Evolutionary conservation across 2,329 filamentous ascomycete genomes (phyloP).

Genomic region (Alternaria arborescens): DNA sequence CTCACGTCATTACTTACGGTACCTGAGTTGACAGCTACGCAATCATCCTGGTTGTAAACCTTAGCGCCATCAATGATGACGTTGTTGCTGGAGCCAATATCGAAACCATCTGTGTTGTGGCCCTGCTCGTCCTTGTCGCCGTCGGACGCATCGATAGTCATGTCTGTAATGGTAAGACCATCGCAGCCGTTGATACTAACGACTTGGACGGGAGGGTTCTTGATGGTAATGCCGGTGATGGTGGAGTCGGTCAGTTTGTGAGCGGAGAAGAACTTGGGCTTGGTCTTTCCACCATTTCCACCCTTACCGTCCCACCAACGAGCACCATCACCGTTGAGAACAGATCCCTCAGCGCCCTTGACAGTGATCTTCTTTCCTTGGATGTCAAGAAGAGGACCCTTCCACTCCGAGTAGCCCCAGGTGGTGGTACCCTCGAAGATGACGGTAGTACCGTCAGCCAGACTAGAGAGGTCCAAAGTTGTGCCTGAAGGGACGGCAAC

Average conservation of each 20-base stretch:
- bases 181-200: constrained; percentile 57
- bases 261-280: constrained; percentile 63
- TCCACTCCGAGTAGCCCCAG: constrained; percentile 72
- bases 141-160: constrained; percentile 66
- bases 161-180: constrained; percentile 56
- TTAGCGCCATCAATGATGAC: constrained; percentile 61
- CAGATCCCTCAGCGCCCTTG: constrained; percentile 63
- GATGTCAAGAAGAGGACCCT: constrained; percentile 68
- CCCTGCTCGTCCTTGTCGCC: constrained; percentile 54
- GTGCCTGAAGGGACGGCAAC: constrained; percentile 65
- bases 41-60: constrained; percentile 68
- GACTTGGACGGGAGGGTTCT: constrained; percentile 64
- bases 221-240: constrained; percentile 60
- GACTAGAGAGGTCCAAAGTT: constrained; percentile 65
- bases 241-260: constrained; percentile 60
- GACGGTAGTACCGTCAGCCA: constrained; percentile 62
- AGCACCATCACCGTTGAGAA: constrained; percentile 65
- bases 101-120: constrained; percentile 66
- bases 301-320: constrained; percentile 62
- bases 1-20: constrained; percentile 31
- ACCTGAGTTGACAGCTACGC: constrained; percentile 66
- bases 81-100: constrained; percentile 59
- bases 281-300: constrained; percentile 55
- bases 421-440: constrained; percentile 71
- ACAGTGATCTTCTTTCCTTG: constrained; percentile 67